Evolutionary conservation across 176 grass and related monocot species (phyloP).

Genomic region (Avena atlantica): DNA sequence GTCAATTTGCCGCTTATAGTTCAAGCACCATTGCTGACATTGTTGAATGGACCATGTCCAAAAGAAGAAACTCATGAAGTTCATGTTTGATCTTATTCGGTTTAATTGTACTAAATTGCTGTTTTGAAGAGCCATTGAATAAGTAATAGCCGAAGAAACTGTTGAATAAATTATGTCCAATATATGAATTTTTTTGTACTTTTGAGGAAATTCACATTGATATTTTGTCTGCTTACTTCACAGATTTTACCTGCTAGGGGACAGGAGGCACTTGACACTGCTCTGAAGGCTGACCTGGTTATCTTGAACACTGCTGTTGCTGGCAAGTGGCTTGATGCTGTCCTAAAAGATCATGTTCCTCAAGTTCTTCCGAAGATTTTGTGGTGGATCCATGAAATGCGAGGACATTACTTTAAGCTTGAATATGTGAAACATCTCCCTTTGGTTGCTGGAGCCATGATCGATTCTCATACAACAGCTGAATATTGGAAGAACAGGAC

Average conservation of each 20-base stretch:
- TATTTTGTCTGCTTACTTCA: slow-evolving; percentile 16
- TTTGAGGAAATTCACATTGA: slow-evolving; percentile 13
- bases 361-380: slow-evolving; percentile 92
- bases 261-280: slow-evolving; percentile 70
- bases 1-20: neutral
- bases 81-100: slow-evolving; percentile 14
- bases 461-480: slow-evolving; percentile 86
- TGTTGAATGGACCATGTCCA: slow-evolving; percentile 12
- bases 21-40: slow-evolving; percentile 5
- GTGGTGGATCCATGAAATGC: slow-evolving; percentile 99
- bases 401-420: slow-evolving; percentile 96
- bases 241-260: slow-evolving; percentile 79
- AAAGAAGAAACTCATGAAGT: slow-evolving; percentile 5
- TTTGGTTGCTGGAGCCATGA: slow-evolving; percentile 88
- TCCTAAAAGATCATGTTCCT: slow-evolving; percentile 75
- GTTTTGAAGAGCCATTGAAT: slow-evolving; percentile 8
- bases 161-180: neutral
- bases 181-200: neutral
- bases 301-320: slow-evolving; percentile 93
- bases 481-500: slow-evolving; percentile 96
- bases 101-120: neutral
- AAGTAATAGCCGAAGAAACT: neutral
- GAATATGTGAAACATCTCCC: slow-evolving; percentile 96
- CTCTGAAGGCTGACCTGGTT: slow-evolving; percentile 84
- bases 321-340: slow-evolving; percentile 94